These are phyloP conservation scores for Hypomontagnella submonticulosa DNA, from an alignment of 495 filamentous ascomycete genomes.

Conservation along the genomic window DNA sequence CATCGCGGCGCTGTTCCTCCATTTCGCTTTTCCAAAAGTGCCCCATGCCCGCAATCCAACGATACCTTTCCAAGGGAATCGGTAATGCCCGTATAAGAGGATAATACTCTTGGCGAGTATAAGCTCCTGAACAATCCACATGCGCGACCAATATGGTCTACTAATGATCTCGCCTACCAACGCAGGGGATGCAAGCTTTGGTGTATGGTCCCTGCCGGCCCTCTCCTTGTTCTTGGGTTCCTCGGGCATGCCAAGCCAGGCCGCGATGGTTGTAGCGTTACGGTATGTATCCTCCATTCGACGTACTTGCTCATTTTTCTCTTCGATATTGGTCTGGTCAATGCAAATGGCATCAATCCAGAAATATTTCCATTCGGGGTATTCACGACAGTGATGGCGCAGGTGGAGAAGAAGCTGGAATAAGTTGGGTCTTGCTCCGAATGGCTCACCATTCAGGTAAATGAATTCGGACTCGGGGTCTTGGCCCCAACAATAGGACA, in stretches of 20 bases:
- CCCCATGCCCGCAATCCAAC: conserved; percentile 5
- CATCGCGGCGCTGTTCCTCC: conserved; percentile 1
- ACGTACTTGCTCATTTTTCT: conserved; percentile 31
- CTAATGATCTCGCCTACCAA: conserved; percentile 8
- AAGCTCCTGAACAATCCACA: conserved; percentile 32
- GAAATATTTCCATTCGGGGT: conserved; percentile 15
- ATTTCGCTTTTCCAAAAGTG: conserved; percentile 2
- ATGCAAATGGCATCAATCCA: conserved; percentile 40
- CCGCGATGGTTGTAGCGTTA: conserved; percentile 14
- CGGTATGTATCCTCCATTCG: conserved; percentile 29
- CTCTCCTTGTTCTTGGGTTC: neutral
- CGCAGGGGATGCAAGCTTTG: conserved; percentile 5
- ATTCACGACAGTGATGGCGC: neutral
- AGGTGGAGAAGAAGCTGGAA: conserved; percentile 10
- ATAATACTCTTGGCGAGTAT: conserved; percentile 26
- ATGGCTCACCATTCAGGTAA: neutral
- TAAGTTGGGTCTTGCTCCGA: conserved; percentile 4
- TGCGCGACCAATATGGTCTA: conserved; percentile 28
- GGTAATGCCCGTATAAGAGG: conserved; percentile 22
- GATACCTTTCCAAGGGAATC: conserved; percentile 10
- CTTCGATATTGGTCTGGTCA: conserved; percentile 29
- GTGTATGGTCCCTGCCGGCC: conserved; percentile 1
- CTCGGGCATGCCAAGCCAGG: conserved; percentile 26
- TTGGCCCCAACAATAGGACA: conserved; percentile 15
- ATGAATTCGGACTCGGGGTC: conserved; percentile 16